Conservation (phyloP, 2,329 filamentous ascomycete genomes). For the Aspergillus ustus region DNA sequence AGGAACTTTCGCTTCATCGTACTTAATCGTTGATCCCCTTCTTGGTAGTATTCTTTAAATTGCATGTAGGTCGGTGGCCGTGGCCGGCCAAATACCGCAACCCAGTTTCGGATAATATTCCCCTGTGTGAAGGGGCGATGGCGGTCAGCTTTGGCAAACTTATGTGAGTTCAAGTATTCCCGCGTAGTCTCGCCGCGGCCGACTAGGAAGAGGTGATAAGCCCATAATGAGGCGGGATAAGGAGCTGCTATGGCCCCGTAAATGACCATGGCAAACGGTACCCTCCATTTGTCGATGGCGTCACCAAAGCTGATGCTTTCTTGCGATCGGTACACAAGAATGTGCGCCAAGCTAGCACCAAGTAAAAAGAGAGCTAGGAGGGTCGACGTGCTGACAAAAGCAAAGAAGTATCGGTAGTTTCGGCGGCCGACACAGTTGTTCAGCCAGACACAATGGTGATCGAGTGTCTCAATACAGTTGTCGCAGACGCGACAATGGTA, state of each 20-base stretch:
- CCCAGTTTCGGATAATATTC: conserved; percentile 75
- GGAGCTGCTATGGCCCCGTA: conserved; percentile 75
- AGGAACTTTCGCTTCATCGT: conserved; percentile 58
- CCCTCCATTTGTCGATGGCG: conserved; percentile 72
- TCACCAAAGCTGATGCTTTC: conserved; percentile 69
- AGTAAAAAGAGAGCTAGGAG: conserved; percentile 77
- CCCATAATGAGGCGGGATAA: conserved; percentile 82
- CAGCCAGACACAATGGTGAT: conserved; percentile 98
- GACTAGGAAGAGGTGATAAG: conserved; percentile 91
- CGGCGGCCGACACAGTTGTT: conserved; percentile 97
- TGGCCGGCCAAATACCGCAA: conserved; percentile 79
- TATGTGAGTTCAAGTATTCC: conserved; percentile 94
- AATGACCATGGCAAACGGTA: conserved; percentile 86
- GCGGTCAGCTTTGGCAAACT: conserved; percentile 88
- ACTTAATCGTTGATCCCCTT: conserved; percentile 85
- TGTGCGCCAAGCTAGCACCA: conserved; percentile 77
- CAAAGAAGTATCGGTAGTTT: conserved; percentile 98
- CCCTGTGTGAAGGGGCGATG: conserved; percentile 89
- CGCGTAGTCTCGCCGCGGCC: conserved; percentile 90
- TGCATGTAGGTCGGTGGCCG: conserved; percentile 85
- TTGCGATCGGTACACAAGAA: conserved; percentile 71
- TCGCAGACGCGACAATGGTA: conserved; percentile 97
- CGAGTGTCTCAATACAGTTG: conserved; percentile 95
- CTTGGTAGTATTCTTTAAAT: conserved; percentile 77
- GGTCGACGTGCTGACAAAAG: conserved; percentile 81